Conservation (phyloP, 441 rosid genomes). For the Syzygium malaccense region DNA sequence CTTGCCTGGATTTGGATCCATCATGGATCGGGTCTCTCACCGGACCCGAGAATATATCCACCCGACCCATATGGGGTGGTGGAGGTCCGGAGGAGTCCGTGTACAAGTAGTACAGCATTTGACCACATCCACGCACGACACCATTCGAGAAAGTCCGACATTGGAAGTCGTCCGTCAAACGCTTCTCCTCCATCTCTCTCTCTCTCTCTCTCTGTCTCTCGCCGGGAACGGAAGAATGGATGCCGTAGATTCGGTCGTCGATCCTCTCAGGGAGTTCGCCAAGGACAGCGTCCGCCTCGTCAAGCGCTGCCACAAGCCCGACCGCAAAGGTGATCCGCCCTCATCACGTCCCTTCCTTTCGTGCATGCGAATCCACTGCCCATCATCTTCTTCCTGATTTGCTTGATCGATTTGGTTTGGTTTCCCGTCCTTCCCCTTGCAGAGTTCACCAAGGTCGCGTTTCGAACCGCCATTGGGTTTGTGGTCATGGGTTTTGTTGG, state of each 20-base stretch:
- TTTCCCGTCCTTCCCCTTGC: background rate
- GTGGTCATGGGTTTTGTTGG: slow-evolving; percentile 93
- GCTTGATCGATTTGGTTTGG: background rate
- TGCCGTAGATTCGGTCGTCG: slow-evolving; percentile 55
- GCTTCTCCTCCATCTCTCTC: background rate
- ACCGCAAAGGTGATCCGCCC: slow-evolving; percentile 57
- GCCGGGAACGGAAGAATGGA: slow-evolving; percentile 31
- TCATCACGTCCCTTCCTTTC: background rate
- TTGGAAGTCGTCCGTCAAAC: background rate
- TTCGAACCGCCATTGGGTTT: slow-evolving; percentile 80
- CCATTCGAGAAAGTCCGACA: background rate
- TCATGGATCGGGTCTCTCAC: background rate
- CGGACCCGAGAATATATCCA: background rate
- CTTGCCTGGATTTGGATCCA: background rate
- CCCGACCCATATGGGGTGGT: background rate
- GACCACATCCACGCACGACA: background rate
- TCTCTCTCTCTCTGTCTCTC: background rate
- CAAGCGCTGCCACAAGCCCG: slow-evolving; percentile 94
- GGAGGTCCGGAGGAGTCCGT: background rate
- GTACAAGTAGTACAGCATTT: background rate
- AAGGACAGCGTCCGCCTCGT: slow-evolving; percentile 85
- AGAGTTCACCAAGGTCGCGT: slow-evolving; percentile 76
- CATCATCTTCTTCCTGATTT: background rate
- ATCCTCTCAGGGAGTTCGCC: slow-evolving; percentile 78
- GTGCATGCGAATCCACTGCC: background rate